These are phyloP conservation scores for Citrus unshiu DNA, from an alignment of 345 rosid species.

Conservation along the genomic window DNA sequence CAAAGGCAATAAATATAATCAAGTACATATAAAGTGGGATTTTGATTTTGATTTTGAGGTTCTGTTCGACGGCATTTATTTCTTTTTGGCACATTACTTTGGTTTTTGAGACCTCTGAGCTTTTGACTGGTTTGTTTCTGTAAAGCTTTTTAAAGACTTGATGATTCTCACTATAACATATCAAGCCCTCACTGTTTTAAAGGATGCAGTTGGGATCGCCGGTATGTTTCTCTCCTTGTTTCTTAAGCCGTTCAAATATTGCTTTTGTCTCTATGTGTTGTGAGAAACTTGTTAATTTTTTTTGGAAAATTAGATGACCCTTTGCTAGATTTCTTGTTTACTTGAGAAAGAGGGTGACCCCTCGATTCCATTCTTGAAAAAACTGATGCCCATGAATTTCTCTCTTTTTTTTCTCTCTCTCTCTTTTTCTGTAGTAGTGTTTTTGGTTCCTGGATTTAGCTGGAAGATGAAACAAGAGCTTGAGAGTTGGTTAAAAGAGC, in stretches of 20 bases:
- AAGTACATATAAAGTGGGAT: too few species aligned
- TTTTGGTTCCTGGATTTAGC: too few species aligned
- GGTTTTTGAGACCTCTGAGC: too few species aligned
- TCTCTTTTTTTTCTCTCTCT: too few species aligned
- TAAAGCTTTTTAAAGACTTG: conserved; percentile 12
- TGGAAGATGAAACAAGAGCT: neutral
- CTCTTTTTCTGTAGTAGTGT: neutral
- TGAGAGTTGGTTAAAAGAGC: neutral
- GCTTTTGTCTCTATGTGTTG: neutral
- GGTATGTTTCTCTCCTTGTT: conserved; percentile 18
- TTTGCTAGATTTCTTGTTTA: neutral
- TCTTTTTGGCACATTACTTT: too few species aligned
- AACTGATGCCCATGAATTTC: neutral
- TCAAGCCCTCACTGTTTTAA: conserved; percentile 26
- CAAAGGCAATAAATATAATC: too few species aligned
- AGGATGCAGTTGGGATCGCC: conserved; percentile 74
- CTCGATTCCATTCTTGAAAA: neutral
- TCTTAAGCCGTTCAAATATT: neutral
- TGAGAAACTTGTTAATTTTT: neutral
- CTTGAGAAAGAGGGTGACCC: neutral
- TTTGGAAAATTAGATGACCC: neutral
- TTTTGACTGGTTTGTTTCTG: too few species aligned
- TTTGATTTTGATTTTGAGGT: too few species aligned
- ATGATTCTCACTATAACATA: conserved; percentile 36
- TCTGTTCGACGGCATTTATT: too few species aligned